Conservation (phyloP, 176 grass and related monocot genomes). For the Eragrostis nindensis region DNA sequence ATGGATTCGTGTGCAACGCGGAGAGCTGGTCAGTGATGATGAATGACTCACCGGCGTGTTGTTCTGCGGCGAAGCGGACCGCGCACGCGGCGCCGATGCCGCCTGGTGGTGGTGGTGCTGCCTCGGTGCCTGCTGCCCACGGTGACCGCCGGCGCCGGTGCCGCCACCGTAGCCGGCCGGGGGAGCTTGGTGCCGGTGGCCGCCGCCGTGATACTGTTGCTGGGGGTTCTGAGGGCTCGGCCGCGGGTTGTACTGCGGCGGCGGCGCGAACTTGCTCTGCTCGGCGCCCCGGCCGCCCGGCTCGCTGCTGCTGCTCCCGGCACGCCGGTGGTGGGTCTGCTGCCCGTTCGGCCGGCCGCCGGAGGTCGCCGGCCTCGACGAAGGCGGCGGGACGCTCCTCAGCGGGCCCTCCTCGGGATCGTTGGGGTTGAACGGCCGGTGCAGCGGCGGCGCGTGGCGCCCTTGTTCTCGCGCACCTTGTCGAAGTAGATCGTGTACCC, state of each 20-base stretch:
- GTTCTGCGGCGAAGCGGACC: slow-evolving; percentile 44
- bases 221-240: neutral
- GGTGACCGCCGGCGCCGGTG: neutral
- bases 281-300: slow-evolving; percentile 2
- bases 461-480: slow-evolving; percentile 66
- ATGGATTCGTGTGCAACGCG: neutral
- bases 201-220: neutral
- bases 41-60: slow-evolving; percentile 27
- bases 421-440: slow-evolving; percentile 49
- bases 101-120: neutral
- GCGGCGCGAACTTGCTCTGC: slow-evolving; percentile 62
- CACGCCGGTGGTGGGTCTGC: neutral
- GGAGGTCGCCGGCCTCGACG: slow-evolving; percentile 28
- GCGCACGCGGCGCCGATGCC: slow-evolving; percentile 16
- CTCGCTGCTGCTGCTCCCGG: slow-evolving; percentile 43
- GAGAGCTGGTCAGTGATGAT: neutral
- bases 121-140: neutral
- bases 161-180: neutral
- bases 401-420: slow-evolving; percentile 42
- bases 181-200: neutral
- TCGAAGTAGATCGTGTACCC: slow-evolving; percentile 78
- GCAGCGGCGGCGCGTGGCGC: slow-evolving; percentile 53
- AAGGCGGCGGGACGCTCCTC: neutral
- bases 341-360: slow-evolving; percentile 9
- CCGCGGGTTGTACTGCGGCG: slow-evolving; percentile 42